Base-by-base conservation (phyloP, 116 monocot species). In the Phalaenopsis hybrid region DNA sequence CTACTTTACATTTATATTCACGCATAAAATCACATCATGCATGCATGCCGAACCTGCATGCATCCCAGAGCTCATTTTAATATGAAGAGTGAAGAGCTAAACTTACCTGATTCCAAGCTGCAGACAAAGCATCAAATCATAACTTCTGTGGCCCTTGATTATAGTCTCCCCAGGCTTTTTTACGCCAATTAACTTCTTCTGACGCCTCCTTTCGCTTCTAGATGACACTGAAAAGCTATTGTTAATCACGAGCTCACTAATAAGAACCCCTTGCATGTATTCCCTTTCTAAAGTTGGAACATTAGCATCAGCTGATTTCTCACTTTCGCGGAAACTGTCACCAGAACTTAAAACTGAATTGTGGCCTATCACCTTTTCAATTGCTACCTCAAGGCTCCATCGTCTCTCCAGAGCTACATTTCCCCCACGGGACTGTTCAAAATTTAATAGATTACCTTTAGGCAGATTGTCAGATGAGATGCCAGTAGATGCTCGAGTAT, bases 91-190 rank as follows among this genome's bases (percentile, higher is more conserved):
- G 77, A 78, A 74, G 18, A 81, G 48, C 12, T 11, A 37, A 12
- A 9, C 28, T 76, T 86, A 77, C 96, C 96, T 96, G 85, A 96
- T 96, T 59, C 96, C 96, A 87, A 96, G 92, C 85, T 96, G 96
- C 76, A 96, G 83, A 84, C 91, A 91, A 76, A 96, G 94, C 96
- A 96, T 96, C 73, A 96, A 83, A 87, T 96, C 94, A 86, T 96
- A 96, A 78, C 92, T 96, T 67, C 89, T 84, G 69, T 96, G 96
- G 8, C 96, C 96, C 85, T 96, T 96, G 69, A 92, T 91, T 84
- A 96, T 96, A 21, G 94, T 81, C 80, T 94, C 90, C 16, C 96
- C 96, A 23, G 91, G 94, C 79, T 55, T 90, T 86, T 94, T 94
- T 15, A 89, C 84, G 43, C 89, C 88, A 25, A 83, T 84, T 44